Base-by-base conservation (phyloP, 2,329 filamentous ascomycete genomes). In the Trichothecium sympodiale region DNA sequence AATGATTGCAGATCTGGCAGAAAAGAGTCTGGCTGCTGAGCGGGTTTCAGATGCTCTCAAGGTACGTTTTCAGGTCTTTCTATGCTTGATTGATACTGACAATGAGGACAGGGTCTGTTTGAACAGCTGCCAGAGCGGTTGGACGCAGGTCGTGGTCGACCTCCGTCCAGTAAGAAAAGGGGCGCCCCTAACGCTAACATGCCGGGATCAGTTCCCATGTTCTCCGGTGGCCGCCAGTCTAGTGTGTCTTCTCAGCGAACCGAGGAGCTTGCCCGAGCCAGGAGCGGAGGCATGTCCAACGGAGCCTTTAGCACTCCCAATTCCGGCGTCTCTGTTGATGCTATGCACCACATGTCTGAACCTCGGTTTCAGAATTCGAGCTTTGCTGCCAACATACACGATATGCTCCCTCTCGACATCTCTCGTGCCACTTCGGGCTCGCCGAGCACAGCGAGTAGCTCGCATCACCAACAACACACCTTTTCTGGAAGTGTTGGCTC, bases 1-100 rank as follows among this genome's bases (percentile, higher is more conserved):
- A 43, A 84, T 88, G 42, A 73, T 96, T 41, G 75, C 78, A 34
- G 78, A 77, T 13, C 69, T 96, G 39, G 82, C 87, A 3, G 78
- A 83, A 48, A 80, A 82, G 48, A 95, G 87, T 51, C 71, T 93
- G 67, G 87, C 88, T 26, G 91, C 91, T 3, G 86, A 95, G 53
- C 71, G 85, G 41, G 91, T 93, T 49, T 85, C 83, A 1, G 70
- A 68, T 31, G 81, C 84, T 29, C 67, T 98, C 18, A 74, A 77
- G 52, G 85, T 89, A 67, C 61, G 4, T 29, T 23, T 13, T 17
- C 30, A 20, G 17, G 23, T 27, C 16, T 8, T 23, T n/a, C 25
- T 15, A 3, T 5, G 10, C 16, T 9, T 17, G 17, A 3, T 14
- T 31, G 7, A 28, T 26, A 38, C 29, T 48, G 27, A 46, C 30